These are phyloP conservation scores for Cymbopogon flexuosus DNA, from an alignment of 202 grass and related monocot species.

Conservation along the genomic window DNA sequence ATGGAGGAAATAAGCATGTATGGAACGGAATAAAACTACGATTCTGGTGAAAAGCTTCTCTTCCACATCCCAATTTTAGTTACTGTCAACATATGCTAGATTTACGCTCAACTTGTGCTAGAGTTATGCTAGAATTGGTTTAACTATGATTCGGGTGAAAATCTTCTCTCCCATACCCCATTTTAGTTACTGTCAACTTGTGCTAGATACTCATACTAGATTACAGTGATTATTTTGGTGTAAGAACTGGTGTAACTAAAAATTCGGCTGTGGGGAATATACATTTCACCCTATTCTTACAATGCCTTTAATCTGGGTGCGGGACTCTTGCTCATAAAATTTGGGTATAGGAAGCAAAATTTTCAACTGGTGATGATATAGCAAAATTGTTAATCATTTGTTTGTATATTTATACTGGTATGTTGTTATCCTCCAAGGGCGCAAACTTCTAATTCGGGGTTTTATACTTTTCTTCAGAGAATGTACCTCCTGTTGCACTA, in stretches of 20 bases:
- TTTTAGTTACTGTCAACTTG: neutral
- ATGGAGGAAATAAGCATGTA: neutral
- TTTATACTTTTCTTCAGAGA: slow-evolving; percentile 48
- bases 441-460: neutral
- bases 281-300: neutral
- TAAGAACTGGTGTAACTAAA: neutral
- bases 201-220: neutral
- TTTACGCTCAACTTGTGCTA: neutral
- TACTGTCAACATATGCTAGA: neutral
- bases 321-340: neutral
- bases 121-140: neutral
- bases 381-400: neutral
- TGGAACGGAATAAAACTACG: neutral
- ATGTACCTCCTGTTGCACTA: slow-evolving; percentile 79
- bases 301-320: neutral
- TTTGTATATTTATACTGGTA: neutral
- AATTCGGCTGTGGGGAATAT: neutral
- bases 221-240: neutral
- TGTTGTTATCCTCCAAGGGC: neutral
- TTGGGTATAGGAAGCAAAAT: neutral
- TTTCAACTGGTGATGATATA: neutral
- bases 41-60: neutral
- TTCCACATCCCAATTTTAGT: neutral
- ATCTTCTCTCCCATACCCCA: neutral
- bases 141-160: neutral